A percentile compares a stretch with the other conserved stretches of the same genome.
Evolutionary conservation across 345 rosid genomes (phyloP).

Genomic region (Stellera chamaejasme): DNA sequence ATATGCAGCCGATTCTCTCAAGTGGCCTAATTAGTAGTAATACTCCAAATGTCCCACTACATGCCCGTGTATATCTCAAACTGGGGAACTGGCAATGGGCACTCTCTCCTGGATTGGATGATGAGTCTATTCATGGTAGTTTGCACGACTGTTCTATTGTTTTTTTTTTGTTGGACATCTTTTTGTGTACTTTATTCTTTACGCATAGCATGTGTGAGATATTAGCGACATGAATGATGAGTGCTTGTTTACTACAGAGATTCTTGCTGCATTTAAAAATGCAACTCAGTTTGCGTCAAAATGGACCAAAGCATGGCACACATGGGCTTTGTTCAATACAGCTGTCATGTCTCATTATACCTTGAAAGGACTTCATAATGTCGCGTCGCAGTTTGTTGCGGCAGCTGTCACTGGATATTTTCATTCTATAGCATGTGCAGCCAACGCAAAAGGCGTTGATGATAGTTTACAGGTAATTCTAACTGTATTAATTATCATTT

Average conservation of each 20-base stretch:
- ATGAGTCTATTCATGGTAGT: conserved; percentile 79
- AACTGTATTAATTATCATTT: no score
- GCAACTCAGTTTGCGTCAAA: conserved; percentile 73
- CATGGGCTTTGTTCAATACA: conserved; percentile 96
- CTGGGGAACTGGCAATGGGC: conserved; percentile 94
- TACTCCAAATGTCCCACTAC: conserved; percentile 53
- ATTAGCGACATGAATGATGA: background rate
- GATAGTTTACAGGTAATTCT: conserved; percentile 88
- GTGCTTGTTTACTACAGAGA: conserved; percentile 36
- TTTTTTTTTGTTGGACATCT: background rate
- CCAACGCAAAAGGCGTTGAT: conserved; percentile 91
- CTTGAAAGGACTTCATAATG: conserved; percentile 41
- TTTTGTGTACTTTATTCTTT: background rate
- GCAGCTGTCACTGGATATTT: conserved; percentile 98
- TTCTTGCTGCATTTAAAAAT: conserved; percentile 58
- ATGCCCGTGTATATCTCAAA: conserved; percentile 76
- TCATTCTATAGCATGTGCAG: conserved; percentile 93
- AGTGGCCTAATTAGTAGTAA: conserved; percentile 38
- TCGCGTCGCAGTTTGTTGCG: conserved; percentile 75
- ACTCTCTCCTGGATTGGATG: conserved; percentile 84
- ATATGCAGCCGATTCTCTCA: conserved; percentile 41
- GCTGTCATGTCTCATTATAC: conserved; percentile 97
- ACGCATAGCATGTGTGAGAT: background rate
- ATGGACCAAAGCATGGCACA: conserved; percentile 98
- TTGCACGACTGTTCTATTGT: background rate